Evolutionary conservation across 2,329 filamentous ascomycete genomes (phyloP).

Genomic region (Waltergamsia citrina): DNA sequence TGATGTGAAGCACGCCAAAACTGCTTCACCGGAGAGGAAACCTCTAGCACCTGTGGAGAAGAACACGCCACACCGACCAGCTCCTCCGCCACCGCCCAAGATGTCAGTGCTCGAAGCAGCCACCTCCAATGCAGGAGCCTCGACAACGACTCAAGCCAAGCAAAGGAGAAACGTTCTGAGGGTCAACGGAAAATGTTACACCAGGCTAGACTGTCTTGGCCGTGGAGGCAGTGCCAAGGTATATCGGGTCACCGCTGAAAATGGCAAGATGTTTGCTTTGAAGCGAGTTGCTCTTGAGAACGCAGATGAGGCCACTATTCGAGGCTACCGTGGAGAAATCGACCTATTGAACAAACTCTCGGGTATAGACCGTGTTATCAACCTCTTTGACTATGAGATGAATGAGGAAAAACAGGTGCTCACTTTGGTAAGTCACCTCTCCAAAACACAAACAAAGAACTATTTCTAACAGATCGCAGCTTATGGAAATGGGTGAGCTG

Average conservation of each 20-base stretch:
- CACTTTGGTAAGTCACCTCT: conserved; percentile 56
- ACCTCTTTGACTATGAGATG: conserved; percentile 84
- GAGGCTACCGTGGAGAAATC: conserved; percentile 91
- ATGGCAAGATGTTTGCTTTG: conserved; percentile 87
- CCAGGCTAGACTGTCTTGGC: conserved; percentile 80
- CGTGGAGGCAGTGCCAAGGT: conserved; percentile 90
- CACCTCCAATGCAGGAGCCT: conserved; percentile 72
- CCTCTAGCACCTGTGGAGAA: conserved; percentile 39
- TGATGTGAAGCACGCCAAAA: conserved; percentile 26
- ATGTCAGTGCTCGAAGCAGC: conserved; percentile 95
- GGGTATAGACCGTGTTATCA: conserved; percentile 82
- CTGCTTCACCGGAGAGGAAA: conserved; percentile 45
- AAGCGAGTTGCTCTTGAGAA: conserved; percentile 89
- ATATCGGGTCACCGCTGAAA: conserved; percentile 94
- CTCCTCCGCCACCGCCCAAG: conserved; percentile 79
- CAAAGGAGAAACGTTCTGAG: conserved; percentile 77
- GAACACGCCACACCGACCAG: conserved; percentile 69
- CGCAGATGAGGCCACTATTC: conserved; percentile 73
- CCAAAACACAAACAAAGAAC: neutral
- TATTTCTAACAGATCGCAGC: conserved; percentile 33
- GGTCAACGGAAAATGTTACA: conserved; percentile 87
- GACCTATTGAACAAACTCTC: conserved; percentile 76
- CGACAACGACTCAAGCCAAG: conserved; percentile 60
- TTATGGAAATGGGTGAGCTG: conserved; percentile 96
- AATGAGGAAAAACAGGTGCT: conserved; percentile 87